phyloP scores from a whole-genome alignment of 2,329 filamentous ascomycete genomes.

The Calonectria multiphialidica region DNA sequence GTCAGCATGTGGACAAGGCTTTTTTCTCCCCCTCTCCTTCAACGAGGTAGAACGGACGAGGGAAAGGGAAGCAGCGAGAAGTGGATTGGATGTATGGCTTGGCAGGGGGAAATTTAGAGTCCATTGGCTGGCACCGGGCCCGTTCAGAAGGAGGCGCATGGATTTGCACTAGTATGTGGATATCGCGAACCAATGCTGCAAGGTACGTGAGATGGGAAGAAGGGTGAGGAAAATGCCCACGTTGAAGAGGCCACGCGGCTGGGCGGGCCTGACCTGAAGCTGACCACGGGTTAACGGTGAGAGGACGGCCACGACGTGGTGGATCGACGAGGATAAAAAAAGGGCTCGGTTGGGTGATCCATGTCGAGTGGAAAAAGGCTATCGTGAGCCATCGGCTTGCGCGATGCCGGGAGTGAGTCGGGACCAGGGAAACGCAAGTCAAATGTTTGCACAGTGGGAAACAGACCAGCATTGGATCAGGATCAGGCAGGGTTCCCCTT shows the following conservation, averaged over 20 bases:
- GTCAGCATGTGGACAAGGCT: not conserved
- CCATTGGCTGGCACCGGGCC: slow-evolving; percentile 29
- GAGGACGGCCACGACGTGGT: slow-evolving; percentile 21
- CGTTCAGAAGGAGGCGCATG: not conserved
- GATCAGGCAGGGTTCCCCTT: not conserved
- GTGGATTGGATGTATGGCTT: slow-evolving; percentile 28
- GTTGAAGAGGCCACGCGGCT: slow-evolving; percentile 11
- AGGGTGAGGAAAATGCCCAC: not conserved
- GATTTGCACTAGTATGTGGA: slow-evolving; percentile 1
- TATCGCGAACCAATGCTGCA: not conserved
- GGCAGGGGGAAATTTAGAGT: slow-evolving; percentile 31
- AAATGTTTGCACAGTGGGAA: slow-evolving; percentile 9
- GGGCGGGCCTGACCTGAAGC: slow-evolving; percentile 32
- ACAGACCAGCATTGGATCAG: not conserved
- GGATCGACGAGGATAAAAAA: slow-evolving; percentile 23
- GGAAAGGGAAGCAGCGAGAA: not conserved
- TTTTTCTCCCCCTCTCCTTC: not conserved
- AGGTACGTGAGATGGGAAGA: not conserved
- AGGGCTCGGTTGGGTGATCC: slow-evolving; percentile 17
- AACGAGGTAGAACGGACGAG: not conserved
- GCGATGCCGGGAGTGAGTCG: not conserved
- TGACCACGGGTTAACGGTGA: slow-evolving; percentile 20
- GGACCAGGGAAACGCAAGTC: not conserved
- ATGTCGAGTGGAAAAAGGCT: slow-evolving; percentile 1
- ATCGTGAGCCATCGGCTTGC: not conserved